These are phyloP conservation scores for Trametes maxima DNA, from an alignment of 768 basidiomycete genomes.

Conservation along the genomic window DNA sequence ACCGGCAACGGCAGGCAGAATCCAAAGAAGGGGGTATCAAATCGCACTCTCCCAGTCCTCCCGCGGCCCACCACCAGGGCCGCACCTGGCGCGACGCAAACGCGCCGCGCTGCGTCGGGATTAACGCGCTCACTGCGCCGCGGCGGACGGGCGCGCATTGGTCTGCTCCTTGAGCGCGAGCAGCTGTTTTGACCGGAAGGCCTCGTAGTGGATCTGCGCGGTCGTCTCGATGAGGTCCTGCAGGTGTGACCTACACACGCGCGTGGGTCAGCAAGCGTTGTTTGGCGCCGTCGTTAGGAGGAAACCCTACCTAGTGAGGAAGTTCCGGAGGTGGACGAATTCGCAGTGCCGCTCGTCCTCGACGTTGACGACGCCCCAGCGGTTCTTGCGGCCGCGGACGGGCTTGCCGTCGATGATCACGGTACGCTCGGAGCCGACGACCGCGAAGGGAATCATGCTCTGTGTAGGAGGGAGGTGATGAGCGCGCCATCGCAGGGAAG, in stretches of 20 bases:
- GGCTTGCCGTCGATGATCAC: slow-evolving; percentile 96
- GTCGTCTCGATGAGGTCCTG: slow-evolving; percentile 99
- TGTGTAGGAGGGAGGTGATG: slow-evolving; percentile 35
- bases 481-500: neutral
- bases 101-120: neutral
- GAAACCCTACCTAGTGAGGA: slow-evolving; percentile 72
- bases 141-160: slow-evolving; percentile 57
- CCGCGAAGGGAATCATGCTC: slow-evolving; percentile 95
- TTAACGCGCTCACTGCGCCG: slow-evolving; percentile 16
- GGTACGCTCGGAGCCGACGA: slow-evolving; percentile 95
- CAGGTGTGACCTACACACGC: slow-evolving; percentile 75
- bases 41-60: slow-evolving; percentile 11
- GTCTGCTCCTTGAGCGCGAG: slow-evolving; percentile 96
- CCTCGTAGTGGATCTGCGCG: slow-evolving; percentile 98
- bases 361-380: slow-evolving; percentile 98
- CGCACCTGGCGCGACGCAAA: neutral
- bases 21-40: slow-evolving; percentile 24
- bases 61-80: neutral
- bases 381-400: slow-evolving; percentile 94
- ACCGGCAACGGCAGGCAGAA: slow-evolving; percentile 15
- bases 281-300: too few species aligned
- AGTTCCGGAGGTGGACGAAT: slow-evolving; percentile 96
- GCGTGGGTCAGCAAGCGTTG: neutral
- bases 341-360: slow-evolving; percentile 98
- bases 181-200: slow-evolving; percentile 98